A percentile compares a stretch with the other conserved stretches of the same genome.
Evolutionary conservation across 768 basidiomycete species (phyloP).

Genomic region (Mycena rosella): DNA sequence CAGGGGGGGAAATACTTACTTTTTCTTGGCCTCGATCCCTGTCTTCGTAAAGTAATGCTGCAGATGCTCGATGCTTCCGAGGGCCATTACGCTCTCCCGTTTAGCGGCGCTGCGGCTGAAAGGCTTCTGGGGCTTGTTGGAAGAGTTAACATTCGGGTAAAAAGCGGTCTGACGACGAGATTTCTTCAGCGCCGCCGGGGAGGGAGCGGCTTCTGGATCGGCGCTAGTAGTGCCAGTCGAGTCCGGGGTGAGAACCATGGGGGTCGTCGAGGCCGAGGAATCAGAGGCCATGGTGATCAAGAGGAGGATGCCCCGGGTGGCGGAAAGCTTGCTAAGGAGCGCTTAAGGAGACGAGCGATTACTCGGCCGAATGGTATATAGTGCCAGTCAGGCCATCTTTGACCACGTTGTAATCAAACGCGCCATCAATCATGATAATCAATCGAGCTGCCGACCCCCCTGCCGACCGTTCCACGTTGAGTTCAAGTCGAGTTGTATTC

Average conservation of each 20-base stretch:
- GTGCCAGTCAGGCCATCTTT: constrained; percentile 19
- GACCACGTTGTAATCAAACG: constrained; percentile 13
- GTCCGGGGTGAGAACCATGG: constrained; percentile 71
- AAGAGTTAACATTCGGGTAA: constrained; percentile 79
- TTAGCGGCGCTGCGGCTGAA: constrained; percentile 94
- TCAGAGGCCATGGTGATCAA: constrained; percentile 36
- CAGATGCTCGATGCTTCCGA: constrained; percentile 96
- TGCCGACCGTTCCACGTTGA: no score
- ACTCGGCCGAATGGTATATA: background rate
- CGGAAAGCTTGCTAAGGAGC: background rate
- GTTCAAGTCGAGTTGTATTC: no score
- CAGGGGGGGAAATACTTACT: constrained; percentile 61
- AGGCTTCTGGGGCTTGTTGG: constrained; percentile 83
- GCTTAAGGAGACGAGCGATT: background rate
- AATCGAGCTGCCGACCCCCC: no score
- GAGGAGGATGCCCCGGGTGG: background rate
- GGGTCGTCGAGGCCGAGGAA: constrained; percentile 61
- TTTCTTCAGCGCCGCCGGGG: constrained; percentile 55
- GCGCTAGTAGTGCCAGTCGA: constrained; percentile 66
- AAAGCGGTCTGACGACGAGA: constrained; percentile 79
- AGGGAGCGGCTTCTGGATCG: constrained; percentile 36
- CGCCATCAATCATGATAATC: no score
- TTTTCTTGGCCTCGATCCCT: constrained; percentile 77
- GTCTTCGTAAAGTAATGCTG: constrained; percentile 96
- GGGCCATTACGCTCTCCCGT: constrained; percentile 91